These are phyloP conservation scores for Coffea eugenioides DNA, from an alignment of 257 asterid species.

Conservation along the genomic window DNA sequence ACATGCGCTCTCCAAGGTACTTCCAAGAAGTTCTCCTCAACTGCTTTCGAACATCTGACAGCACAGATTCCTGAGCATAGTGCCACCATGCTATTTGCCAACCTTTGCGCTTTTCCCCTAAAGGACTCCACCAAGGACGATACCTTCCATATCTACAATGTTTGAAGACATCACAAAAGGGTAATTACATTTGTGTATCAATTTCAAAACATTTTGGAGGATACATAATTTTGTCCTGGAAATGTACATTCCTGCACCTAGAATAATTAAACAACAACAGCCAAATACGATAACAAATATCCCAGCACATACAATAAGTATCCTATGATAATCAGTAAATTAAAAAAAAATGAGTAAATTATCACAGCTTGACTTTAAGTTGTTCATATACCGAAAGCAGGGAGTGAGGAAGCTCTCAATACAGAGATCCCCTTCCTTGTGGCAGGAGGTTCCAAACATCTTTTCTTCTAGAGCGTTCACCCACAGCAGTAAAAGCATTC, in stretches of 20 bases:
- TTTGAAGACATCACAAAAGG: slow-evolving; percentile 15
- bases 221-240: neutral
- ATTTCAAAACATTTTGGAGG: neutral
- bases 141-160: slow-evolving; percentile 77
- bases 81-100: slow-evolving; percentile 98
- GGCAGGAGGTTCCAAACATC: too few species aligned
- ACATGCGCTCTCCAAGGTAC: slow-evolving; percentile 92
- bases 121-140: slow-evolving; percentile 94
- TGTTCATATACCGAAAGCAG: neutral
- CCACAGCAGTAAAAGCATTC: too few species aligned
- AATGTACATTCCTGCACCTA: neutral
- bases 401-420: too few species aligned
- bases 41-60: slow-evolving; percentile 75
- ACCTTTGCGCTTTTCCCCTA: slow-evolving; percentile 64
- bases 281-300: slow-evolving; percentile 4
- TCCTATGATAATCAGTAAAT: too few species aligned
- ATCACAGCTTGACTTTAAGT: neutral
- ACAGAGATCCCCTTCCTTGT: too few species aligned
- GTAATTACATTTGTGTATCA: neutral
- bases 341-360: neutral
- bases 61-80: slow-evolving; percentile 85
- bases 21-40: slow-evolving; percentile 91
- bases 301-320: neutral
- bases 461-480: too few species aligned
- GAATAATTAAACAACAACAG: neutral